phyloP scores from a whole-genome alignment of 2,329 filamentous ascomycete genomes.

The Metarhizium humberi region DNA sequence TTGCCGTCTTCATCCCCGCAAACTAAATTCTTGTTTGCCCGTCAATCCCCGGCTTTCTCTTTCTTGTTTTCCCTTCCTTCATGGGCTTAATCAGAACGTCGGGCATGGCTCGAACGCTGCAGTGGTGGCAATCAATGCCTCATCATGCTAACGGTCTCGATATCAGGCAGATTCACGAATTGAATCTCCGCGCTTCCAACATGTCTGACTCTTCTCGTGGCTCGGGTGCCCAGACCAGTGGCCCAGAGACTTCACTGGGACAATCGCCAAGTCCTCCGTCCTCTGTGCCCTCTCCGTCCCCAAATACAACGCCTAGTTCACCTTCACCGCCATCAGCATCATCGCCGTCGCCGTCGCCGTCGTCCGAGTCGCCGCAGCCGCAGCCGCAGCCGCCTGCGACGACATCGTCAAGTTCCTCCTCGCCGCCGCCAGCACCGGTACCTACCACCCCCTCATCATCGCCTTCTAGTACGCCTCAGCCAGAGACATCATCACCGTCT shows the following conservation, averaged over 20 bases:
- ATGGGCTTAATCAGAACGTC: neutral
- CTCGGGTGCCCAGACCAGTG: slow-evolving; percentile 15
- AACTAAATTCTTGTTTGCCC: neutral
- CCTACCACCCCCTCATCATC: slow-evolving; percentile 3
- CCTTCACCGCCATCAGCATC: neutral
- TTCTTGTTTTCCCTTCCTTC: neutral
- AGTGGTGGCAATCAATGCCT: neutral
- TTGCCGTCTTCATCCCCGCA: neutral
- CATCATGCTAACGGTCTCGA: slow-evolving; percentile 24
- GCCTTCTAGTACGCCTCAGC: neutral
- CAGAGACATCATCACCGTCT: neutral
- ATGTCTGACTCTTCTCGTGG: slow-evolving; percentile 2
- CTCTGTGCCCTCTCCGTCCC: neutral
- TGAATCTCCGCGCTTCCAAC: slow-evolving; percentile 1
- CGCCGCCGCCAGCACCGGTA: neutral
- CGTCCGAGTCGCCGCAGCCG: slow-evolving; percentile 7
- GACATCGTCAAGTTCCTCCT: slow-evolving; percentile 1
- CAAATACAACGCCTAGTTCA: neutral
- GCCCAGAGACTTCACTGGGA: slow-evolving; percentile 3
- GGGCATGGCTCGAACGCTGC: neutral
- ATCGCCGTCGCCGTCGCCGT: slow-evolving; percentile 5
- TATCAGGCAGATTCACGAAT: slow-evolving; percentile 15
- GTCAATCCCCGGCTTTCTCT: neutral
- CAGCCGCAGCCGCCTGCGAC: slow-evolving; percentile 3
- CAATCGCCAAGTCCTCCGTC: neutral